Conservation (phyloP, 805 yeast species). For the Priceomyces haplophilus region DNA sequence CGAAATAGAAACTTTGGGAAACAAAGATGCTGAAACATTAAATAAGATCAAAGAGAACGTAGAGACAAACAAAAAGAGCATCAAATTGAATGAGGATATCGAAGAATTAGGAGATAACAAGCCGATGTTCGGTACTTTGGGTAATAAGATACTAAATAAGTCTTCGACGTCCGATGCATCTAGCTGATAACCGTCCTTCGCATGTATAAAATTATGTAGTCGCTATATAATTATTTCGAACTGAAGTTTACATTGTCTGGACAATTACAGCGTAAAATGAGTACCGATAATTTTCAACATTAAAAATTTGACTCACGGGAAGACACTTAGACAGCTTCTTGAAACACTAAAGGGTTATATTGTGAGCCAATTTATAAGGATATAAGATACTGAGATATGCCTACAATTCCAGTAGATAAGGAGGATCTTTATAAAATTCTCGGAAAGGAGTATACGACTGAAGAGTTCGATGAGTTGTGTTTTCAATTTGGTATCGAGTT, state of each 20-base stretch:
- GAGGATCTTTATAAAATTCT: constrained; percentile 82
- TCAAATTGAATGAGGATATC: constrained; percentile 19
- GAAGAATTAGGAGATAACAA: constrained; percentile 12
- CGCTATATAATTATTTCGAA: too few species aligned
- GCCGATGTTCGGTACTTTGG: constrained; percentile 4
- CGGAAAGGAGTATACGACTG: constrained; percentile 60
- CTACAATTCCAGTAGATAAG: constrained; percentile 94
- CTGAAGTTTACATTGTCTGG: not conserved
- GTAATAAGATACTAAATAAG: constrained; percentile 2
- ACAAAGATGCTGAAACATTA: constrained; percentile 14
- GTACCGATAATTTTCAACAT: not conserved
- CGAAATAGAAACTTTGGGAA: constrained; percentile 40
- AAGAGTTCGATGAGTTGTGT: constrained; percentile 95
- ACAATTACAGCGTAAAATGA: not conserved
- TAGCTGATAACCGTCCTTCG: too few species aligned
- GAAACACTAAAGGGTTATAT: not conserved
- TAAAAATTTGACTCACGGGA: constrained; percentile 4
- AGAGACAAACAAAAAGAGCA: constrained; percentile 7
- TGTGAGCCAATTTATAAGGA: not conserved
- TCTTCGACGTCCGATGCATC: too few species aligned
- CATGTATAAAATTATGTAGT: too few species aligned
- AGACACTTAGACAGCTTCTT: not conserved
- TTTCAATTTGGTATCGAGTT: constrained; percentile 96
- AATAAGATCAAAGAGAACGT: constrained; percentile 15
- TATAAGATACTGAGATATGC: constrained; percentile 54